These are phyloP conservation scores for Aspergillus glaucus DNA, from an alignment of 2,329 filamentous ascomycete genomes.

Conservation along the genomic window DNA sequence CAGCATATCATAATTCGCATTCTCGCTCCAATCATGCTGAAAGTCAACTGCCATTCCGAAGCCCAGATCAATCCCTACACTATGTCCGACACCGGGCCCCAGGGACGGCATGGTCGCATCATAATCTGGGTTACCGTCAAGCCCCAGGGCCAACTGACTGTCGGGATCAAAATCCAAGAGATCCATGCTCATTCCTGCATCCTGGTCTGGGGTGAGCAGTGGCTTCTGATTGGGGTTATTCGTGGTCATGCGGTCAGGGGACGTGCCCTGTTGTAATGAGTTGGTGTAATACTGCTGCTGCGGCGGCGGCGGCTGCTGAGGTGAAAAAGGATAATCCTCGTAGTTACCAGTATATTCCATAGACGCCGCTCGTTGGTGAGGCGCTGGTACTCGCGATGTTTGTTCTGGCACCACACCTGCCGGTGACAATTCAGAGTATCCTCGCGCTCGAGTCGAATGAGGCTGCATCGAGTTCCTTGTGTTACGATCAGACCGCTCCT, in stretches of 20 bases:
- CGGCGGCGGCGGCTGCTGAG: conserved; percentile 15
- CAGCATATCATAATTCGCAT: conserved; percentile 45
- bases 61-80: conserved; percentile 40
- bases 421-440: conserved; percentile 19
- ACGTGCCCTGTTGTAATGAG: conserved; percentile 29
- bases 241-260: conserved; percentile 11
- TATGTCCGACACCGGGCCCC: conserved; percentile 26
- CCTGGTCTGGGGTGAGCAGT: conserved; percentile 16
- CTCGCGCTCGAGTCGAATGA: conserved; percentile 14
- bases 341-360: conserved; percentile 31
- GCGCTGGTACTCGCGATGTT: conserved; percentile 8
- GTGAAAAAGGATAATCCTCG: conserved; percentile 26
- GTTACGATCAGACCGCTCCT: conserved; percentile 28
- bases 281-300: conserved; percentile 26
- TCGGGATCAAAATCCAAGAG: conserved; percentile 48
- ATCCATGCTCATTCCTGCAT: conserved; percentile 43
- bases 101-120: conserved; percentile 24
- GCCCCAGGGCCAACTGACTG: conserved; percentile 16
- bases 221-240: conserved; percentile 18
- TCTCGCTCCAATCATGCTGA: conserved; percentile 46
- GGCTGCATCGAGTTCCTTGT: conserved; percentile 20
- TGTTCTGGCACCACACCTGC: conserved; percentile 19
- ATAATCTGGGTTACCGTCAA: conserved; percentile 25
- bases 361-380: conserved; percentile 22
- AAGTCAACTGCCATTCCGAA: conserved; percentile 41